These are phyloP conservation scores for Salvia miltiorrhiza DNA, from an alignment of 257 asterid species.

Conservation along the genomic window DNA sequence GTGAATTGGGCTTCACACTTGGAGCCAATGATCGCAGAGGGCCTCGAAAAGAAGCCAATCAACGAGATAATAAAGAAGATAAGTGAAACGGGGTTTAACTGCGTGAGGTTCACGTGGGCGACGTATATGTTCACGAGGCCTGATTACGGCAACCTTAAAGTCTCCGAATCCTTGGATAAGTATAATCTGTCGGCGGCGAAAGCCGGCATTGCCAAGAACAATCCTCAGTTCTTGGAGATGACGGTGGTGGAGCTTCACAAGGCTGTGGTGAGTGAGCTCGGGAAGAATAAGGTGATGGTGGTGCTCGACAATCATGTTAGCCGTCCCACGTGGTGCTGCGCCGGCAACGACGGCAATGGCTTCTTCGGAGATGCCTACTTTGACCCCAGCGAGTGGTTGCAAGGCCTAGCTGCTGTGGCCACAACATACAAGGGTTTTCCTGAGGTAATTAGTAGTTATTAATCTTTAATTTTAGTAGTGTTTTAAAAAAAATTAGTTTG, in stretches of 20 bases:
- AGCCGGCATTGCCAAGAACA: conserved; percentile 36
- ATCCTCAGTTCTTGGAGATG: conserved; percentile 38
- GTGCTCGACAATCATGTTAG: conserved; percentile 72
- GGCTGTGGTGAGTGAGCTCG: conserved; percentile 52
- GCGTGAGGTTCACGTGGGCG: conserved; percentile 73
- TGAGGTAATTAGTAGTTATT: conserved; percentile 42
- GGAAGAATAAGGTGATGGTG: conserved; percentile 46
- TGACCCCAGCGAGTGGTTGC: conserved; percentile 54
- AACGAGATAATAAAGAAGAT: conserved; percentile 24
- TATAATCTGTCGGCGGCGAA: conserved; percentile 37
- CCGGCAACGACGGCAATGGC: conserved; percentile 54
- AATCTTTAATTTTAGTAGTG: neutral
- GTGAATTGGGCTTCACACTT: conserved; percentile 56
- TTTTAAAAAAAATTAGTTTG: no score
- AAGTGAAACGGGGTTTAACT: conserved; percentile 49
- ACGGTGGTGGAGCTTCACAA: conserved; percentile 38
- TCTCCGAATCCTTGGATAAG: conserved; percentile 35
- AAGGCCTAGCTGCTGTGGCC: conserved; percentile 47
- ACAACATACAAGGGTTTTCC: conserved; percentile 32
- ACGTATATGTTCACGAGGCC: conserved; percentile 60
- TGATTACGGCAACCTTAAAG: conserved; percentile 34
- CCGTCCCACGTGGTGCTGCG: conserved; percentile 70
- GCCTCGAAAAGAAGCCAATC: conserved; percentile 53
- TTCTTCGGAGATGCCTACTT: conserved; percentile 64
- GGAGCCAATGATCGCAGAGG: conserved; percentile 61